Conservation (phyloP, 1,284 basidiomycete genomes). For the Boletus mariae region DNA sequence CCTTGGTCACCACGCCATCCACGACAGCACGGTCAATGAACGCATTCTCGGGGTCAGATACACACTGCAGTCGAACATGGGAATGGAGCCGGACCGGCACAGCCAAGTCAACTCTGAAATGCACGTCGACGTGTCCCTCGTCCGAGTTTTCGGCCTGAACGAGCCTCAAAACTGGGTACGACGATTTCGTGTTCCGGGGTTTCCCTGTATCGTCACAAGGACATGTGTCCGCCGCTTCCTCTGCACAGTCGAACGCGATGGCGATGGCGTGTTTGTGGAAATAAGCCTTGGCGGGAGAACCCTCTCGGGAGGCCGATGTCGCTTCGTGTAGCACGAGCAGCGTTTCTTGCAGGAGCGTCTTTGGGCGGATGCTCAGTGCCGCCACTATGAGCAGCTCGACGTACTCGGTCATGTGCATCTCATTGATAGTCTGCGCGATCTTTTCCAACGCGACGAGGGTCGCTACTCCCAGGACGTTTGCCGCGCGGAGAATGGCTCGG, state of each 20-base stretch:
- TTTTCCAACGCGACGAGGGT: slow-evolving; percentile 57
- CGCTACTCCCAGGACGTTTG: slow-evolving; percentile 51
- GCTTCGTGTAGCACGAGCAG: slow-evolving; percentile 56
- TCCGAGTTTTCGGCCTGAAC: slow-evolving; percentile 30
- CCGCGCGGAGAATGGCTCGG: slow-evolving; percentile 48
- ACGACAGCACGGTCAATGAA: slow-evolving; percentile 44
- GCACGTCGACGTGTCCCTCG: slow-evolving; percentile 41
- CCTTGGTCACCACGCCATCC: slow-evolving; percentile 52
- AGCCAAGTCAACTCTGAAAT: slow-evolving; percentile 51
- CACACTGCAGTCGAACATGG: slow-evolving; percentile 57
- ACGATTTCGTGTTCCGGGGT: slow-evolving; percentile 39
- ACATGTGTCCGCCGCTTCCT: slow-evolving; percentile 62
- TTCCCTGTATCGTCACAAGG: slow-evolving; percentile 58
- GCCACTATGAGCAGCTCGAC: slow-evolving; percentile 50
- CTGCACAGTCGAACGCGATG: slow-evolving; percentile 56
- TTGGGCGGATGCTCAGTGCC: slow-evolving; percentile 46
- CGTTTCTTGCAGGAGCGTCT: slow-evolving; percentile 52
- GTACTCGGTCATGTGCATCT: slow-evolving; percentile 42
- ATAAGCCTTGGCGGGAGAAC: slow-evolving; percentile 37
- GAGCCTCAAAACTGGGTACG: slow-evolving; percentile 38
- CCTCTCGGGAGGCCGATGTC: slow-evolving; percentile 24
- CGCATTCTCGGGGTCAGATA: slow-evolving; percentile 51
- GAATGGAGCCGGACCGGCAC: slow-evolving; percentile 53
- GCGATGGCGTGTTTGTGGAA: slow-evolving; percentile 52
- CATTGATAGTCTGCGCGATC: slow-evolving; percentile 40